Percentiles rank a stretch among this genome's conserved stretches.
Conservation (phyloP, 345 rosid genomes). For the Pelargonium nanum region DNA sequence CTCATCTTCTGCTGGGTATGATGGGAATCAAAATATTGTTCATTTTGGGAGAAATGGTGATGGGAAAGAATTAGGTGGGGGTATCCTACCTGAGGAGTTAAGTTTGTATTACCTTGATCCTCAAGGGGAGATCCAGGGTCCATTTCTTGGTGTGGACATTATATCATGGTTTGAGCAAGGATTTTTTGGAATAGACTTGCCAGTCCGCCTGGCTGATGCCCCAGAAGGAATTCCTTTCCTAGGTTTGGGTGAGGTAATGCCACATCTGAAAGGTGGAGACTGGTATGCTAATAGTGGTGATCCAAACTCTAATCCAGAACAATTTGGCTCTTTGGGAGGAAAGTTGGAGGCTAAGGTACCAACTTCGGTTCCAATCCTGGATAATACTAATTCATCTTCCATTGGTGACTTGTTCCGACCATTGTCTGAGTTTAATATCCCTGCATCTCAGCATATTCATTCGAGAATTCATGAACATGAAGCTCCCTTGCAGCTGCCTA, state of each 20-base stretch:
- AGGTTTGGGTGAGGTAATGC: slow-evolving; percentile 58
- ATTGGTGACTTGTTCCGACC: slow-evolving; percentile 16
- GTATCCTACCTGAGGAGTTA: slow-evolving; percentile 41
- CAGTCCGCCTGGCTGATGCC: slow-evolving; percentile 62
- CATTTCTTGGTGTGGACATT: slow-evolving; percentile 67
- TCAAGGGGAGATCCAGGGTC: slow-evolving; percentile 77
- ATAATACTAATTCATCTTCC: slow-evolving; percentile 24
- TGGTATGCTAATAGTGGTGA: slow-evolving; percentile 13
- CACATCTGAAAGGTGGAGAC: slow-evolving; percentile 35
- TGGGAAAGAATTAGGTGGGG: slow-evolving; percentile 17
- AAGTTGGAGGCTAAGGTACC: slow-evolving; percentile 26
- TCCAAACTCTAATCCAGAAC: slow-evolving; percentile 24
- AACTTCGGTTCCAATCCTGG: slow-evolving; percentile 19
- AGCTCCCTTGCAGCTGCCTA: slow-evolving; percentile 24
- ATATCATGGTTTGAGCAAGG: slow-evolving; percentile 88
- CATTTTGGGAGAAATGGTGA: slow-evolving; percentile 11
- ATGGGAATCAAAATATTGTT: slow-evolving; percentile 9
- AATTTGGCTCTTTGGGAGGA: slow-evolving; percentile 28
- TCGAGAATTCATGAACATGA: slow-evolving; percentile 34
- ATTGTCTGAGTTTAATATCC: slow-evolving; percentile 17
- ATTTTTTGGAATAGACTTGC: slow-evolving; percentile 77
- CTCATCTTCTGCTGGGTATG: slow-evolving; percentile 26
- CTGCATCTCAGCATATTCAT: slow-evolving; percentile 27
- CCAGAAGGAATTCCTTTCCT: slow-evolving; percentile 63
- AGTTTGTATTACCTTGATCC: slow-evolving; percentile 79